These are phyloP conservation scores for Psilocybe cyanescens DNA, from an alignment of 768 basidiomycete species.

Conservation along the genomic window DNA sequence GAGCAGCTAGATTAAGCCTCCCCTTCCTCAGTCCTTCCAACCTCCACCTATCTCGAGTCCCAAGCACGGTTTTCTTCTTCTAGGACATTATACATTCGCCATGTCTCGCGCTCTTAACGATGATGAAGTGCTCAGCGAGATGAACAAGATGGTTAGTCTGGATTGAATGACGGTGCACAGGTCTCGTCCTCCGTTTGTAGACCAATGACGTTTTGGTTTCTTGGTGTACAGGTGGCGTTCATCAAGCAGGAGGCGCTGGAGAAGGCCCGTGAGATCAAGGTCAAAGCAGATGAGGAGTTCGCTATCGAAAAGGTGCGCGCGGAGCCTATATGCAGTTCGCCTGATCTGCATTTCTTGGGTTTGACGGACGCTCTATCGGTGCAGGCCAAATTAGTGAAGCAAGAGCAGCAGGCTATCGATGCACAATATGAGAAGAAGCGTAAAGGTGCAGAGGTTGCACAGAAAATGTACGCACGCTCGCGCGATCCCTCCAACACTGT, in stretches of 20 bases:
- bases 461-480: slow-evolving; percentile 86
- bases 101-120: slow-evolving; percentile 89
- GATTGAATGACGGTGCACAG: background rate
- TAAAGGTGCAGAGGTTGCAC: slow-evolving; percentile 90
- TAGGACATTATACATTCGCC: background rate
- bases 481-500: background rate
- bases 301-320: slow-evolving; percentile 89
- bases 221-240: slow-evolving; percentile 77
- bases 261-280: slow-evolving; percentile 95
- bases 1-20: background rate
- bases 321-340: background rate
- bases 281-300: slow-evolving; percentile 99
- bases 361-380: background rate
- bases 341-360: background rate
- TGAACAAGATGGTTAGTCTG: slow-evolving; percentile 93
- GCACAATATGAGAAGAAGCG: slow-evolving; percentile 94
- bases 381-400: slow-evolving; percentile 97
- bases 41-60: background rate
- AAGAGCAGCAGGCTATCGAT: slow-evolving; percentile 95
- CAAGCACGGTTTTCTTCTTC: background rate
- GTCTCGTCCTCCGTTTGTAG: background rate
- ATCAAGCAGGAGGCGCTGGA: slow-evolving; percentile 99
- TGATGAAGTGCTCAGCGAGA: slow-evolving; percentile 93
- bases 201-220: slow-evolving; percentile 10
- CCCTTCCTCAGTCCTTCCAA: background rate